These are phyloP conservation scores for Penicillium canescens DNA, from an alignment of 495 filamentous ascomycete species.

Conservation along the genomic window DNA sequence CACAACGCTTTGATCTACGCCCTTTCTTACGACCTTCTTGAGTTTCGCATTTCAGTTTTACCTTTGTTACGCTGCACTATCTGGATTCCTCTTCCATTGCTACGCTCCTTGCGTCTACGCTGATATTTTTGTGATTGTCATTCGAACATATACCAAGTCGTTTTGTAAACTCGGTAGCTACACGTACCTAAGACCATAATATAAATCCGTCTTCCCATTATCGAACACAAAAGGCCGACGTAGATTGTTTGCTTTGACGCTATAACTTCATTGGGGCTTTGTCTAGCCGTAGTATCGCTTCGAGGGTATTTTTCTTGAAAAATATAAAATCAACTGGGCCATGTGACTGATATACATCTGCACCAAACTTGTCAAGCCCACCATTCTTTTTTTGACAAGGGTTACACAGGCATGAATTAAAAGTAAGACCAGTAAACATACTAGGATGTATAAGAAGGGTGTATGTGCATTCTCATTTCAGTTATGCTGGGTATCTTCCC, in stretches of 20 bases:
- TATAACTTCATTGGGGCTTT: too few species aligned
- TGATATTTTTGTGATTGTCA: neutral
- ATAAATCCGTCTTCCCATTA: neutral
- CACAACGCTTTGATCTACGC: conserved; percentile 16
- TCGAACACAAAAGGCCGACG: too few species aligned
- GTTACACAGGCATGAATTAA: neutral
- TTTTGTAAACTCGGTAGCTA: conserved; percentile 1
- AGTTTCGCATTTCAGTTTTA: conserved; percentile 5
- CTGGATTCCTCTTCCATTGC: neutral
- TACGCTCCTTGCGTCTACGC: conserved; percentile 7
- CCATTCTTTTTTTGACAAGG: too few species aligned
- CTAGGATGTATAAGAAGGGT: conserved; percentile 7
- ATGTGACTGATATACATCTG: too few species aligned
- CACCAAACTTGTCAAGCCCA: too few species aligned
- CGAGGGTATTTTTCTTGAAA: too few species aligned
- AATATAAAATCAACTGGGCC: too few species aligned
- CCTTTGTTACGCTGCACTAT: conserved; percentile 8
- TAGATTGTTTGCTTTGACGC: too few species aligned
- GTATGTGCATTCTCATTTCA: conserved; percentile 21
- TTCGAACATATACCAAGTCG: conserved; percentile 1
- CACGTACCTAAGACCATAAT: conserved; percentile 6
- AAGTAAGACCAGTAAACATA: neutral
- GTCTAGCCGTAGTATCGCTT: too few species aligned
- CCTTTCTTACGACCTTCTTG: conserved; percentile 18
- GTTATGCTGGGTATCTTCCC: conserved; percentile 29